These are phyloP conservation scores for Candida ovalis DNA, from an alignment of 805 yeast genomes.

Conservation along the genomic window DNA sequence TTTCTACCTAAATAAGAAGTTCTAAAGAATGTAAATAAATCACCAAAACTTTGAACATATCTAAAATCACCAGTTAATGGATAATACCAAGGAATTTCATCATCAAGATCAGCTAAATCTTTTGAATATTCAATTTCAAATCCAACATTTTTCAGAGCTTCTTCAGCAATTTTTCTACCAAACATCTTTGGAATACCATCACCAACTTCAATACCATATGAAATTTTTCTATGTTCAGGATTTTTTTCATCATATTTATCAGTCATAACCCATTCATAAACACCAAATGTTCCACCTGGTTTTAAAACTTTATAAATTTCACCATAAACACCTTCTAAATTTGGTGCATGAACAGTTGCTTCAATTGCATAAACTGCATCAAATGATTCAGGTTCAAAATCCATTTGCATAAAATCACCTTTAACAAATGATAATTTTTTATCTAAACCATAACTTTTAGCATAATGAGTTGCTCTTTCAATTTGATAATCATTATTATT, in stretches of 20 bases:
- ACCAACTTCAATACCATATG: slow-evolving; percentile 96
- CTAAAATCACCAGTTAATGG: slow-evolving; percentile 94
- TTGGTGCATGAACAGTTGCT: slow-evolving; percentile 98
- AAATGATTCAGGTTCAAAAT: slow-evolving; percentile 81
- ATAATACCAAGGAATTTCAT: slow-evolving; percentile 94
- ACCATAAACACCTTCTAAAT: slow-evolving; percentile 89
- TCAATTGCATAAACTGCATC: slow-evolving; percentile 98
- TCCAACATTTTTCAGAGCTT: slow-evolving; percentile 83
- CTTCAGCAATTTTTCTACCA: slow-evolving; percentile 75
- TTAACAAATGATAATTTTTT: slow-evolving; percentile 81
- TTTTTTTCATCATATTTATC: slow-evolving; percentile 84
- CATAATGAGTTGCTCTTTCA: slow-evolving; percentile 82
- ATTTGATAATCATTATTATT: slow-evolving; percentile 98
- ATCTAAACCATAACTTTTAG: slow-evolving; percentile 59
- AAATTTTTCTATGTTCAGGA: slow-evolving; percentile 87
- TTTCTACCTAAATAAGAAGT: slow-evolving; percentile 84
- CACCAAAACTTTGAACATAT: slow-evolving; percentile 74
- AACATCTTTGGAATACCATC: slow-evolving; percentile 99
- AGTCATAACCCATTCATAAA: slow-evolving; percentile 99
- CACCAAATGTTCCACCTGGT: slow-evolving; percentile 98
- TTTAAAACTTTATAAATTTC: slow-evolving; percentile 93
- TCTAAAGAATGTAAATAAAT: slow-evolving; percentile 81
- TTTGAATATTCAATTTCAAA: slow-evolving; percentile 71
- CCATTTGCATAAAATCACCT: slow-evolving; percentile 99
- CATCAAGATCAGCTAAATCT: slow-evolving; percentile 81